phyloP scores from a whole-genome alignment of 805 yeast species.

The Tanozyma kutaoensis region DNA sequence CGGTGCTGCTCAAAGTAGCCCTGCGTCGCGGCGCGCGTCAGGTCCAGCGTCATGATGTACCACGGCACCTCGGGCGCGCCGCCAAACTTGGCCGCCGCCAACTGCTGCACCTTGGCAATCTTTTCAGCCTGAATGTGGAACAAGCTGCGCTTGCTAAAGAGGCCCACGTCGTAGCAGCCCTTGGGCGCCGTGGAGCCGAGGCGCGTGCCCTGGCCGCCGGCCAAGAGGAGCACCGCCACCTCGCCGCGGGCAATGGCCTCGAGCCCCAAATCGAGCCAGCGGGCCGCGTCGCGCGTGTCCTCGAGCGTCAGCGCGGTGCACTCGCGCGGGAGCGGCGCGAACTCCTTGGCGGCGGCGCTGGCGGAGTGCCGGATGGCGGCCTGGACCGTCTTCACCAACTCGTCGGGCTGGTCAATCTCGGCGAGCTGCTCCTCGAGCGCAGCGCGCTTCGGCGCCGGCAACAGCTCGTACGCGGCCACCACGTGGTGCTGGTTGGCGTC shows the following conservation, averaged over 20 bases:
- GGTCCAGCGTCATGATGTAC: constrained; percentile 92
- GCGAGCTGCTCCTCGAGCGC: no score
- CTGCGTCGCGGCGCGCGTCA: constrained; percentile 71
- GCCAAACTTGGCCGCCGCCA: constrained; percentile 22
- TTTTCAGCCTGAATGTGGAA: constrained; percentile 93
- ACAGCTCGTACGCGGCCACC: constrained; percentile 31
- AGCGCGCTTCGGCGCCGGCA: no score
- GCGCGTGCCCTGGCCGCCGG: constrained; percentile 98
- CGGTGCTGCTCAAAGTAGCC: constrained; percentile 44
- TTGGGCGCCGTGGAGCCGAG: constrained; percentile 84
- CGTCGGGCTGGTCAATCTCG: constrained; percentile 26
- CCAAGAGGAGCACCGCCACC: constrained; percentile 86
- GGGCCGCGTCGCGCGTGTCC: constrained; percentile 9
- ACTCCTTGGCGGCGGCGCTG: constrained; percentile 10
- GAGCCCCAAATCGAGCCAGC: constrained; percentile 44
- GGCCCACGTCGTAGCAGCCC: constrained; percentile 82
- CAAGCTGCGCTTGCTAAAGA: constrained; percentile 73
- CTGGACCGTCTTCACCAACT: constrained; percentile 27
- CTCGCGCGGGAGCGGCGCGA: constrained; percentile 34
- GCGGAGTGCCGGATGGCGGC: constrained; percentile 26
- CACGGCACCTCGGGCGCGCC: constrained; percentile 38
- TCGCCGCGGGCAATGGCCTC: constrained; percentile 54
- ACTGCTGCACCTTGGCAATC: constrained; percentile 44
- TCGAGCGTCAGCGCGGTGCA: constrained; percentile 38
- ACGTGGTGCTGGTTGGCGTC: constrained; percentile 42